phyloP scores from a whole-genome alignment of 306 rosid species.

The Mimosa pudica region DNA sequence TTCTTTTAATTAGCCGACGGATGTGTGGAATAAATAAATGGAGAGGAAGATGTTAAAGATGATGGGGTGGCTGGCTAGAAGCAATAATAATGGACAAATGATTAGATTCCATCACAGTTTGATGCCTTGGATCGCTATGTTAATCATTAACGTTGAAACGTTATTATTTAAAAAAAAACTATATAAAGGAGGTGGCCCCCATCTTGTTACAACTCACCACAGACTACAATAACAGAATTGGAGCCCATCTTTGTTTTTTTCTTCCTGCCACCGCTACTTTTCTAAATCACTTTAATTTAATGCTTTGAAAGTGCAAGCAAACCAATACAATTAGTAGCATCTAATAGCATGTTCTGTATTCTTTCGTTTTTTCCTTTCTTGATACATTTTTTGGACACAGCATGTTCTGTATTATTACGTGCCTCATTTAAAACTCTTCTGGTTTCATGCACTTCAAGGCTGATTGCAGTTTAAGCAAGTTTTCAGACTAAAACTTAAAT shows the following conservation, averaged over 20 bases:
- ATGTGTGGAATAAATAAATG: conserved; percentile 22
- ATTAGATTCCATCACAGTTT: conserved; percentile 37
- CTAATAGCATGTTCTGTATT: not conserved
- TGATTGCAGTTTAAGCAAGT: too few species aligned
- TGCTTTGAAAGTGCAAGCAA: not conserved
- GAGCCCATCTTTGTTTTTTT: not conserved
- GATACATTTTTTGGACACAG: too few species aligned
- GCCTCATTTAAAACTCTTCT: not conserved
- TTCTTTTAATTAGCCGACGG: not conserved
- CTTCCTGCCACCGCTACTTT: not conserved
- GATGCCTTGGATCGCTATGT: conserved; percentile 14
- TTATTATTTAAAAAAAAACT: not conserved
- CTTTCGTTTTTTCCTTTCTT: too few species aligned
- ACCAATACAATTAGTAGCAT: not conserved
- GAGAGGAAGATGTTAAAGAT: conserved; percentile 9
- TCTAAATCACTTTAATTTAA: not conserved
- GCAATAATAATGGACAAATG: conserved; percentile 41
- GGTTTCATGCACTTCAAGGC: not conserved
- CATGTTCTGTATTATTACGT: not conserved
- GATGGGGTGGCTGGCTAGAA: not conserved
- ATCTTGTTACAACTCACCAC: conserved; percentile 16
- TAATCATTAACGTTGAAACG: not conserved
- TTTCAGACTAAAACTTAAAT: not conserved
- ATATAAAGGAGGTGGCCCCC: conserved; percentile 25
- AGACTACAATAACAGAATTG: not conserved